Percentiles rank a stretch among this genome's conserved stretches.
These are phyloP conservation scores for Akanthomyces lecanii DNA, from an alignment of 2,329 filamentous ascomycete species.

Conservation along the genomic window DNA sequence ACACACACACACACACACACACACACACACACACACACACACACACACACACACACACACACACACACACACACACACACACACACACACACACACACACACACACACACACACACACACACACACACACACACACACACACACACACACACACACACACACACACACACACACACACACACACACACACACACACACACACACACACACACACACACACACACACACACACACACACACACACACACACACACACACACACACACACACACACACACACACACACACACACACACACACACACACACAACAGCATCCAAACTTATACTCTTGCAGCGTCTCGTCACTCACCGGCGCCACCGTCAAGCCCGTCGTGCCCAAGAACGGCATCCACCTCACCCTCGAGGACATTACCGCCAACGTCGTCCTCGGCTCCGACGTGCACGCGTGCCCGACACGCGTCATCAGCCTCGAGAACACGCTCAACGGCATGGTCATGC, in stretches of 20 bases:
- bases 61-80: neutral
- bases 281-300: neutral
- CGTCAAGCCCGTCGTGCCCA: conserved; percentile 61
- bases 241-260: neutral
- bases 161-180: neutral
- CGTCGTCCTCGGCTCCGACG: conserved; percentile 61
- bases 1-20: neutral
- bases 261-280: neutral
- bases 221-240: neutral
- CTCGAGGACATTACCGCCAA: conserved; percentile 69
- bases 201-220: neutral
- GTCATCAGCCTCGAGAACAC: conserved; percentile 87
- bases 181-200: no score
- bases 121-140: neutral
- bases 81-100: neutral
- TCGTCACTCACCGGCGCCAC: conserved; percentile 68
- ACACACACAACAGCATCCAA: no score
- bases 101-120: neutral
- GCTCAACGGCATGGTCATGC: conserved; percentile 72
- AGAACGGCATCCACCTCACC: conserved; percentile 69
- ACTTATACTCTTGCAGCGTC: conserved; percentile 46
- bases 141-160: no score
- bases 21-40: neutral
- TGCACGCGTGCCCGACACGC: conserved; percentile 74
- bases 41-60: no score